Evolutionary conservation across 2,329 filamentous ascomycete species (phyloP).

Genomic region (Colletotrichum orchidophilum): DNA sequence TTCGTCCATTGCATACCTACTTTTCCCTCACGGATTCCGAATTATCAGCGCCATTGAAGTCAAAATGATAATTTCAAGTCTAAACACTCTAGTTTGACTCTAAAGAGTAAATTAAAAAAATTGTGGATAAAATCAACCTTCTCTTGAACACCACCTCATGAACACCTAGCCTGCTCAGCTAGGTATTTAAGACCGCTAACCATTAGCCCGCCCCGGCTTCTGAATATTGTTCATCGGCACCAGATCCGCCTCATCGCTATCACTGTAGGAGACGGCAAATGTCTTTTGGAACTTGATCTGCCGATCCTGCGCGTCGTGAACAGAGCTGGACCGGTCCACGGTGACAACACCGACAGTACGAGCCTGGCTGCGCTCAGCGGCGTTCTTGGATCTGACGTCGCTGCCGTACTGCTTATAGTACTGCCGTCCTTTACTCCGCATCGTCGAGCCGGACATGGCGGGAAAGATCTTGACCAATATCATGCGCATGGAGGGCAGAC

Average conservation of each 20-base stretch:
- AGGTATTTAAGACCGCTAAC: background rate
- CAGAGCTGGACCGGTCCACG: slow-evolving; percentile 2
- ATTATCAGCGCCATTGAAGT: no score
- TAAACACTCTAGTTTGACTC: background rate
- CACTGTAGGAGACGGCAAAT: slow-evolving; percentile 46
- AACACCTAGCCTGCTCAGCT: background rate
- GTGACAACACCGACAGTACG: slow-evolving; percentile 17
- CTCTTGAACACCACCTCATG: background rate
- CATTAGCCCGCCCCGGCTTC: background rate
- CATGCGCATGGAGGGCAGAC: slow-evolving; percentile 44
- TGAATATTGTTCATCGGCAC: slow-evolving; percentile 41
- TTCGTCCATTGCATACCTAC: no score
- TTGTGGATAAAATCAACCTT: background rate
- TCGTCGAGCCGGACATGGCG: slow-evolving; percentile 25
- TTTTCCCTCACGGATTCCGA: no score
- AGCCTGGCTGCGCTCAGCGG: background rate
- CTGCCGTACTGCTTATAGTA: slow-evolving; percentile 33
- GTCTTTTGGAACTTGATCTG: slow-evolving; percentile 45
- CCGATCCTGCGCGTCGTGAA: background rate
- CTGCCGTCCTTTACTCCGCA: slow-evolving; percentile 28
- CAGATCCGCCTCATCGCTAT: slow-evolving; percentile 43
- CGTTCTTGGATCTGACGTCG: slow-evolving; percentile 2
- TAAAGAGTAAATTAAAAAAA: background rate
- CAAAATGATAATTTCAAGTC: no score
- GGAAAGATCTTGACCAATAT: slow-evolving; percentile 45